Conservation (phyloP, 257 asterid genomes). For the Petunia axillaris region DNA sequence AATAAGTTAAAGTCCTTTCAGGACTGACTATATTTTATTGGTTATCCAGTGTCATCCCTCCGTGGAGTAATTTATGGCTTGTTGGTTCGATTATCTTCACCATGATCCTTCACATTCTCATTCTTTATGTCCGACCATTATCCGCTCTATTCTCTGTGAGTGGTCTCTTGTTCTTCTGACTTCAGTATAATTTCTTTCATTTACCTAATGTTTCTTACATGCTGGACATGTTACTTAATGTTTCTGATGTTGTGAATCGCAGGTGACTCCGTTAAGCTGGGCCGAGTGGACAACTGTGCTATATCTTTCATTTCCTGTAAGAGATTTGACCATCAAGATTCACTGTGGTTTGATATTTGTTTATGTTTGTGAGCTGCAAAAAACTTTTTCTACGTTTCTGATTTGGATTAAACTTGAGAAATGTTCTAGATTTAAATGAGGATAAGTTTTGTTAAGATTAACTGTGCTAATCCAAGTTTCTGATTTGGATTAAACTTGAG, state of each 20-base stretch:
- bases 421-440: not conserved
- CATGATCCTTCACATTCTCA: constrained; percentile 84
- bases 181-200: constrained; percentile 10
- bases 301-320: constrained; percentile 95
- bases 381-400: not conserved
- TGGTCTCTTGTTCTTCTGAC: constrained; percentile 32
- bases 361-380: constrained; percentile 3
- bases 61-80: constrained; percentile 99
- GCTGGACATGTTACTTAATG: constrained; percentile 22
- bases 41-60: constrained; percentile 70
- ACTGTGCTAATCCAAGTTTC: not conserved
- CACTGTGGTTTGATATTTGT: not conserved
- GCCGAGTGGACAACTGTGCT: constrained; percentile 86
- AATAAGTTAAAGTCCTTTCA: constrained; percentile 13
- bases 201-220: not conserved
- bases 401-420: not conserved
- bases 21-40: constrained; percentile 22
- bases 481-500: constrained; percentile 4
- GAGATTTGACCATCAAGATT: constrained; percentile 38
- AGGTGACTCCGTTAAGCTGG: constrained; percentile 94
- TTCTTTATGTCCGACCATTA: constrained; percentile 84
- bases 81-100: constrained; percentile 89
- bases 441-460: not conserved
- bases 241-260: constrained; percentile 26
- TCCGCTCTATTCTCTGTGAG: constrained; percentile 92